phyloP scores from a whole-genome alignment of 108 stramenopile genomes.

The Fragilaria crotonensis region DNA sequence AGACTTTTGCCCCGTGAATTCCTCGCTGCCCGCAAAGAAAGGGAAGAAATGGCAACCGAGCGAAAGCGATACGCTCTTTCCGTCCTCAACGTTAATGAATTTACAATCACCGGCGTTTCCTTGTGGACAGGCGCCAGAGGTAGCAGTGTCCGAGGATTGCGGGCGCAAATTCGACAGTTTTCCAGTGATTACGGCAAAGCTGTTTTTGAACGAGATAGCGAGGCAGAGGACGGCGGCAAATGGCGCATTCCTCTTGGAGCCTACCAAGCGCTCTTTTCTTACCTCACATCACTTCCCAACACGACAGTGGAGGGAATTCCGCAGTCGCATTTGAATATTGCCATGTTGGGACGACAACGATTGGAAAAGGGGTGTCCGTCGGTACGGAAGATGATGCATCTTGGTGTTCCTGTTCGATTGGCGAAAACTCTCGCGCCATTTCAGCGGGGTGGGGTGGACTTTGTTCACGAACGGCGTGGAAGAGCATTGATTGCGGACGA shows the following conservation, averaged over 20 bases:
- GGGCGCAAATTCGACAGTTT: slow-evolving; percentile 53
- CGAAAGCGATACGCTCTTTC: slow-evolving; percentile 36
- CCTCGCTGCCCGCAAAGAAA: slow-evolving; percentile 2
- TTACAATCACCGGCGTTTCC: slow-evolving; percentile 55
- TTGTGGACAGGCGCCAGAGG: slow-evolving; percentile 3
- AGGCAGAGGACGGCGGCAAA: slow-evolving; percentile 29
- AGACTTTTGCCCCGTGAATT: slow-evolving; percentile 16
- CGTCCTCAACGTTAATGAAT: slow-evolving; percentile 65
- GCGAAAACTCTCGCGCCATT: slow-evolving; percentile 71
- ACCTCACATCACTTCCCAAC: slow-evolving; percentile 23
- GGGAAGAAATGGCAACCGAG: neutral
- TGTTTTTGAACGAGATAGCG: slow-evolving; percentile 31
- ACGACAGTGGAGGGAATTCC: slow-evolving; percentile 53
- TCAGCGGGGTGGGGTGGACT: slow-evolving; percentile 80
- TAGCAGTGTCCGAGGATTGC: slow-evolving; percentile 35
- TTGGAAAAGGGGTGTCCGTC: slow-evolving; percentile 52
- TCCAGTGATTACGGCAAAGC: slow-evolving; percentile 51
- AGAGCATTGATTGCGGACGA: slow-evolving; percentile 85
- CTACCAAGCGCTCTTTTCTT: slow-evolving; percentile 58
- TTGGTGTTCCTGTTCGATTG: slow-evolving; percentile 51
- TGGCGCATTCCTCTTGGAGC: slow-evolving; percentile 82
- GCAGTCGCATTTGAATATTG: slow-evolving; percentile 51
- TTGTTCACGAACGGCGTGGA: slow-evolving; percentile 69
- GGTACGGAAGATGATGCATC: slow-evolving; percentile 28
- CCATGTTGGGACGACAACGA: slow-evolving; percentile 60